A percentile compares a stretch with the other conserved stretches of the same genome.
phyloP scores from a whole-genome alignment of 2,329 filamentous ascomycete species.

The Ceratocystis huliohia region DNA sequence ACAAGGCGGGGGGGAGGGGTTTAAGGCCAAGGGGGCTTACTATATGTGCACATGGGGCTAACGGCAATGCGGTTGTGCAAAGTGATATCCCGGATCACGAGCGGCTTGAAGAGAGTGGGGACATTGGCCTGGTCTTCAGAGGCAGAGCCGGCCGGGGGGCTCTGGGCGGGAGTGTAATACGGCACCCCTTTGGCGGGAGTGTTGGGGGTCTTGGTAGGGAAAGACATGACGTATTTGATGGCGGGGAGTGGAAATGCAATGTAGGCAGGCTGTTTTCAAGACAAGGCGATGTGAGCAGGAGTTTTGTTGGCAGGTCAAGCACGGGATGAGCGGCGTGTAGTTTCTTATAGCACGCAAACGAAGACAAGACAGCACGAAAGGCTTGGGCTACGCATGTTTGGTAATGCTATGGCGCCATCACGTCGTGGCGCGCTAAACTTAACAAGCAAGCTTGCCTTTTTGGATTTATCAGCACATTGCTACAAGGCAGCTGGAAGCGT shows the following conservation, averaged over 20 bases:
- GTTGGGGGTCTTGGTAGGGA: conserved; percentile 24
- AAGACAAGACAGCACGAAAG: too few relatives aligned
- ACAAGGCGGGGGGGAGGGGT: not conserved
- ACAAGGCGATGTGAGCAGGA: not conserved
- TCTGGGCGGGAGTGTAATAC: conserved; percentile 44
- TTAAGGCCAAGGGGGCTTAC: conserved; percentile 7
- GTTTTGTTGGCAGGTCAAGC: not conserved
- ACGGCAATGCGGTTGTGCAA: conserved; percentile 46
- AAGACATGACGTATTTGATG: not conserved
- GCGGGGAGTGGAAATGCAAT: not conserved
- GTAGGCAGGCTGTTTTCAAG: too few relatives aligned
- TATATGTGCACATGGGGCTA: conserved; percentile 44
- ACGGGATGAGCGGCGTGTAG: not conserved
- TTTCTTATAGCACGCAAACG: too few relatives aligned
- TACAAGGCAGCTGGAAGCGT: too few relatives aligned
- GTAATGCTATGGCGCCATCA: too few relatives aligned
- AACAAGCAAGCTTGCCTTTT: too few relatives aligned
- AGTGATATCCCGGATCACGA: conserved; percentile 40
- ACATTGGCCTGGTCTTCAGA: conserved; percentile 26
- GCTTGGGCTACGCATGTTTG: too few relatives aligned
- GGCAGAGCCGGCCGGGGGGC: conserved; percentile 37
- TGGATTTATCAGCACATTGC: too few relatives aligned
- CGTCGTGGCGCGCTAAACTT: too few relatives aligned
- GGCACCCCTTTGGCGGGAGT: conserved; percentile 30
- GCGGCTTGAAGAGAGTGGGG: conserved; percentile 44